Evolutionary conservation across 129 eudicot genomes (phyloP).

Genomic region (Centaurea solstitialis): DNA sequence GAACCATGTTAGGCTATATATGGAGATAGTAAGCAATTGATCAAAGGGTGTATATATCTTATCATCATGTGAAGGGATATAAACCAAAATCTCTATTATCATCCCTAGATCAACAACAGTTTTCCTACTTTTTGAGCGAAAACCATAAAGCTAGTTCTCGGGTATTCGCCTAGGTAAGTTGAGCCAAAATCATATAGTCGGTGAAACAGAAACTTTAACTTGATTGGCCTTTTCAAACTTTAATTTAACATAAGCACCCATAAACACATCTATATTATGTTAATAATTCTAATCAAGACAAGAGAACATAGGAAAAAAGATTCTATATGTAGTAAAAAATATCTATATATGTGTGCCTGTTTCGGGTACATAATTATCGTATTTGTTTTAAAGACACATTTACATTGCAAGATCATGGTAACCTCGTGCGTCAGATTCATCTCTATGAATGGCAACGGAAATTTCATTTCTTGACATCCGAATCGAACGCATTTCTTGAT

Average conservation of each 20-base stretch:
- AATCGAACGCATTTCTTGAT: slow-evolving; percentile 17
- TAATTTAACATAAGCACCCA: no score
- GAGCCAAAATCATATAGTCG: neutral
- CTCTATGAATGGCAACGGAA: neutral
- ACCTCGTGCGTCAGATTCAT: neutral
- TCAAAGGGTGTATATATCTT: no score
- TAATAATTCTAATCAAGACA: neutral
- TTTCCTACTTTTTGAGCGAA: no score
- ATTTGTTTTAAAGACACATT: neutral
- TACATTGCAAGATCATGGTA: neutral
- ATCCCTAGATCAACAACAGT: no score
- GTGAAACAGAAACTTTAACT: neutral
- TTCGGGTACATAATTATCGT: neutral
- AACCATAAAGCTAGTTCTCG: no score
- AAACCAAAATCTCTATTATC: no score
- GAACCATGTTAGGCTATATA: no score
- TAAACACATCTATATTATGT: neutral
- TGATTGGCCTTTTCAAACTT: neutral
- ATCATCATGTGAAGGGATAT: no score
- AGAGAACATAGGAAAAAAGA: no score
- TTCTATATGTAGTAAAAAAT: no score
- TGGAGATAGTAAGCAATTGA: no score
- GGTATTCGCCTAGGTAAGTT: no score
- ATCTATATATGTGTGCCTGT: neutral
- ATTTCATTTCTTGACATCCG: slow-evolving; percentile 14